A percentile compares a stretch with the other conserved stretches of the same genome.
These are phyloP conservation scores for Malassezia dermatis DNA, from an alignment of 1,284 basidiomycete genomes.

Conservation along the genomic window DNA sequence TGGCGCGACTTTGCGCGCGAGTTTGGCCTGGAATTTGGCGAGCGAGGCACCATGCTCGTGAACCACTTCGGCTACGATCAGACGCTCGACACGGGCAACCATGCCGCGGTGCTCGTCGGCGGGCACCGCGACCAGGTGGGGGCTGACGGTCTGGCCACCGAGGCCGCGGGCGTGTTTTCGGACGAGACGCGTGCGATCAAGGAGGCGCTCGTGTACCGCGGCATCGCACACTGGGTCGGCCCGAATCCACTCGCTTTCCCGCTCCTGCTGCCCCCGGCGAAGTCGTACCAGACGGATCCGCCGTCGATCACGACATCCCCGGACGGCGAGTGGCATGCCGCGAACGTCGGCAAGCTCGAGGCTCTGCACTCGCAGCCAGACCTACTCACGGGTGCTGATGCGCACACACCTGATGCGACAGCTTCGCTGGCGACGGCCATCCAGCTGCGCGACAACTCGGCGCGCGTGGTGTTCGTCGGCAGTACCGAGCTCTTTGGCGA, in stretches of 20 bases:
- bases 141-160: slow-evolving; percentile 19
- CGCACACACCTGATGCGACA: slow-evolving; percentile 10
- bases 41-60: slow-evolving; percentile 49
- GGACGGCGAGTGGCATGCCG: slow-evolving; percentile 11
- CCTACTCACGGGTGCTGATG: slow-evolving; percentile 24
- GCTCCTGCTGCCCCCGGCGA: slow-evolving; percentile 62
- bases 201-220: slow-evolving; percentile 59
- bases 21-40: slow-evolving; percentile 54
- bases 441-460: slow-evolving; percentile 65
- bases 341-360: slow-evolving; percentile 19
- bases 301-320: slow-evolving; percentile 51
- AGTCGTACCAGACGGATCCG: slow-evolving; percentile 55
- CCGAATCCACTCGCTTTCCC: slow-evolving; percentile 72
- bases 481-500: slow-evolving; percentile 65
- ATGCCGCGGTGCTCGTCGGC: slow-evolving; percentile 31
- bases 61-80: slow-evolving; percentile 49
- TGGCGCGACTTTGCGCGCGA: slow-evolving; percentile 53
- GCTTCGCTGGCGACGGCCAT: slow-evolving; percentile 69
- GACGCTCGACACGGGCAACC: slow-evolving; percentile 25
- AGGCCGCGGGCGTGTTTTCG: slow-evolving; percentile 39
- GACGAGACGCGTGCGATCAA: slow-evolving; percentile 51
- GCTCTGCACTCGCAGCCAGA: slow-evolving; percentile 20
- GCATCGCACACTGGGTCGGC: slow-evolving; percentile 63
- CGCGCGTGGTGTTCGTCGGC: slow-evolving; percentile 70
- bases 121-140: slow-evolving; percentile 5